phyloP scores from a whole-genome alignment of 164 flowering plant species.

The Vitis cinerea region DNA sequence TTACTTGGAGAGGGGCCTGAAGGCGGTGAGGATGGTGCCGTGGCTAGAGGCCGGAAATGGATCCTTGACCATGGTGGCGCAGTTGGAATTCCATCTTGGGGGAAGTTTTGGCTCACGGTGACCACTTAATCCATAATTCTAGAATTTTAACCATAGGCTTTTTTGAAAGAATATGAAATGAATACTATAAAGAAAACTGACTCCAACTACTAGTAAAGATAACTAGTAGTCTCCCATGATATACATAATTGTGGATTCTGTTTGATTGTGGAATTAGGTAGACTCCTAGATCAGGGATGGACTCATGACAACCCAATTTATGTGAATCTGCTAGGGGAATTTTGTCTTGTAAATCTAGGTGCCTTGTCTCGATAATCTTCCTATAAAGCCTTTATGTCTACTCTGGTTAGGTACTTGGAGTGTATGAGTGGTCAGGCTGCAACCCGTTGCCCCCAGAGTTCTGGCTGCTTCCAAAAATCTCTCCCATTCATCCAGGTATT shows the following conservation, averaged over 20 bases:
- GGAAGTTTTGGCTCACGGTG: slow-evolving; percentile 68
- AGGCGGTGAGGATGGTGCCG: slow-evolving; percentile 27
- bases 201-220: too few species aligned
- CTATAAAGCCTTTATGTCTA: neutral
- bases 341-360: neutral
- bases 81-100: slow-evolving; percentile 56
- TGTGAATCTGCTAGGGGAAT: too few species aligned
- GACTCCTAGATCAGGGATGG: too few species aligned
- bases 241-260: too few species aligned
- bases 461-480: slow-evolving; percentile 49
- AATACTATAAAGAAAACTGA: too few species aligned
- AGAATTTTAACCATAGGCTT: too few species aligned
- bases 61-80: slow-evolving; percentile 61
- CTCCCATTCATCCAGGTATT: slow-evolving; percentile 62
- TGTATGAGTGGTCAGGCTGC: slow-evolving; percentile 65
- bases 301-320: too few species aligned
- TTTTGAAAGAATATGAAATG: too few species aligned
- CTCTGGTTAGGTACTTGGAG: slow-evolving; percentile 55
- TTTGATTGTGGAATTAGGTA: too few species aligned
- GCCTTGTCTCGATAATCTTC: neutral
- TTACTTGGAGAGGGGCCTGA: slow-evolving; percentile 36
- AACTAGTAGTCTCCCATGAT: too few species aligned
- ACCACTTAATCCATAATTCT: neutral
- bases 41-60: slow-evolving; percentile 53
- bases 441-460: slow-evolving; percentile 74